These are phyloP conservation scores for Phoenix roebelenii DNA, from an alignment of 176 grass and related monocot genomes.

Conservation along the genomic window DNA sequence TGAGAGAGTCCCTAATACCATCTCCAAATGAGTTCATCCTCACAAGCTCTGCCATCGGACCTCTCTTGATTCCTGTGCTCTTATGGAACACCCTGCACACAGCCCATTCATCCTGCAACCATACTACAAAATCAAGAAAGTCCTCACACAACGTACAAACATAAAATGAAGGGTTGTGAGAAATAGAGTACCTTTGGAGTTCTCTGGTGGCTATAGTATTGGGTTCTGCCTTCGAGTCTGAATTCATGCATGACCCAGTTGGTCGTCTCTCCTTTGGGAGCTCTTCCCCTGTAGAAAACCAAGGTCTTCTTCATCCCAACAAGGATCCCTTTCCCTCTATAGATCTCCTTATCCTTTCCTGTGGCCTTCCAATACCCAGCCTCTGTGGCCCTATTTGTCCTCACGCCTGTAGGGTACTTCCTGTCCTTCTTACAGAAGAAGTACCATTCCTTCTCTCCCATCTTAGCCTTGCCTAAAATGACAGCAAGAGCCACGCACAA, in stretches of 20 bases:
- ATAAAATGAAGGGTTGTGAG: not conserved
- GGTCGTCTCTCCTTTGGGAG: not conserved
- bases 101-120: not conserved
- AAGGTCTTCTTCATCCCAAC: no score
- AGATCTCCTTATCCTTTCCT: no score
- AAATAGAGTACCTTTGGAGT: not conserved
- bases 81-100: constrained; percentile 1
- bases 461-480: not conserved
- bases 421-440: no score
- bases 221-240: not conserved
- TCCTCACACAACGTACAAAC: not conserved
- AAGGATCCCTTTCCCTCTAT: no score
- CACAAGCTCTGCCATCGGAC: not conserved
- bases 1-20: not conserved
- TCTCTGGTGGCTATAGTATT: not conserved
- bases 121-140: not conserved
- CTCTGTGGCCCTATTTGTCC: no score
- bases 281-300: no score
- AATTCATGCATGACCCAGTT: constrained; percentile 3
- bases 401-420: no score
- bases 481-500: not conserved
- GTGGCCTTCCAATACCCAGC: no score
- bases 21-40: not conserved
- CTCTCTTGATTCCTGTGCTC: not conserved
- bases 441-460: constrained; percentile 4